Percentiles rank a stretch among this genome's conserved stretches.
Evolutionary conservation across 164 flowering plant species (phyloP).

Genomic region (Euptelea pleiosperma): DNA sequence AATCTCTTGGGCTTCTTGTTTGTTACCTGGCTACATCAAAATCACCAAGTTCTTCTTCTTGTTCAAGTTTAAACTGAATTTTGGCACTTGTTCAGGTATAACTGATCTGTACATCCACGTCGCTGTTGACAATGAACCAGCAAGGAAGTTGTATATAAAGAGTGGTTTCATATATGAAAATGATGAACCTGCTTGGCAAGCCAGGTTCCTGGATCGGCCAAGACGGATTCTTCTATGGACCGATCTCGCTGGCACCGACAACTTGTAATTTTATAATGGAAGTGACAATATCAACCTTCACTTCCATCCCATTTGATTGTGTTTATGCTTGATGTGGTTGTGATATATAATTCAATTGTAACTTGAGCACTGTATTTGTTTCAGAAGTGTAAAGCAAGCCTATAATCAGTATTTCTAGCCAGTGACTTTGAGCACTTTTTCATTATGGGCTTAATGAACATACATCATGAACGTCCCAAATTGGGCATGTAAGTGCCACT

Average conservation of each 20-base stretch:
- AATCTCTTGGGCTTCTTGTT: too few species aligned
- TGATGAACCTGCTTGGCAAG: conserved; percentile 94
- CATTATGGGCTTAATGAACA: too few species aligned
- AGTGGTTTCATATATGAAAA: conserved; percentile 72
- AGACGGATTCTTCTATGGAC: conserved; percentile 72
- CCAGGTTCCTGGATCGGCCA: conserved; percentile 78
- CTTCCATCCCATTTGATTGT: not conserved
- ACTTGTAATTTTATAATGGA: conserved; percentile 17
- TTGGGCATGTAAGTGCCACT: too few species aligned
- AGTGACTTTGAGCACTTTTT: too few species aligned
- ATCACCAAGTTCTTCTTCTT: too few species aligned
- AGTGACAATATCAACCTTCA: not conserved
- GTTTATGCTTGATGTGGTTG: too few species aligned
- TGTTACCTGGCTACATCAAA: too few species aligned
- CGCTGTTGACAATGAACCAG: conserved; percentile 78
- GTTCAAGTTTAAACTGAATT: not conserved
- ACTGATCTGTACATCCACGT: conserved; percentile 87
- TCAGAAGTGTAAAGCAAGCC: too few species aligned
- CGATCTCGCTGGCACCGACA: conserved; percentile 36
- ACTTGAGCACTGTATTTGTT: too few species aligned
- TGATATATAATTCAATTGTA: not conserved
- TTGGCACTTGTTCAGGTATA: conserved; percentile 55
- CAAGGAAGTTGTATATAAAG: conserved; percentile 70
- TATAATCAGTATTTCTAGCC: too few species aligned
- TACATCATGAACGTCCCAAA: too few species aligned